Conservation (phyloP, 495 filamentous ascomycete genomes). For the Jackrogersella multiformis region DNA sequence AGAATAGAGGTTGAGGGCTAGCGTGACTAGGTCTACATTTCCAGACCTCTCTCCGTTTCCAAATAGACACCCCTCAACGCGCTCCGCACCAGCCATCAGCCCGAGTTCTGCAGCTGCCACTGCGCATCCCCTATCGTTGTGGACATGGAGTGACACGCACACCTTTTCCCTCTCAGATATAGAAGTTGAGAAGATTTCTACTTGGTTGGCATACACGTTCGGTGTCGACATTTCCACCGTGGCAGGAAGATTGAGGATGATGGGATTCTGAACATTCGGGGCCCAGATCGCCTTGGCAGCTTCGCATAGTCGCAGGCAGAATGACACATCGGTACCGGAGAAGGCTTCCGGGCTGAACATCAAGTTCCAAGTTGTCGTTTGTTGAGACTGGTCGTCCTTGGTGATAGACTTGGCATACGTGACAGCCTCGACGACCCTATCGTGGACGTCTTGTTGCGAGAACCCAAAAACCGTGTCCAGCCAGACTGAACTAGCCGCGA, state of each 20-base stretch:
- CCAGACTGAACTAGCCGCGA: constrained; percentile 83
- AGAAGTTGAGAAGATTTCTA: neutral
- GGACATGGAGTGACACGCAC: neutral
- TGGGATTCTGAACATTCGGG: neutral
- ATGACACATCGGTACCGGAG: neutral
- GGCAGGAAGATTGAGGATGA: neutral
- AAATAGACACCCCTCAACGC: constrained; percentile 36
- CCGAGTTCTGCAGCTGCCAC: neutral
- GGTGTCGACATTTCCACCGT: neutral
- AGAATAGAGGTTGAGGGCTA: constrained; percentile 36
- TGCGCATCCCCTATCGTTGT: neutral
- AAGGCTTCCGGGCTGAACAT: neutral
- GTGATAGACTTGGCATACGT: neutral
- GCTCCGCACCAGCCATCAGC: constrained; percentile 45
- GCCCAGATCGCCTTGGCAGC: neutral
- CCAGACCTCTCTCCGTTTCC: constrained; percentile 40
- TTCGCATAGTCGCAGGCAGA: neutral
- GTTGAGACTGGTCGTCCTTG: neutral
- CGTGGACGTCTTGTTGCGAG: neutral
- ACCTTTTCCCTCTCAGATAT: neutral
- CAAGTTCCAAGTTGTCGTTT: neutral
- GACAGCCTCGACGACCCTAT: neutral
- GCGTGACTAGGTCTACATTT: constrained; percentile 34
- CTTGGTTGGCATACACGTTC: neutral
- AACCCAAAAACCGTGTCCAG: constrained; percentile 68